Percentiles rank a stretch among this genome's conserved stretches.
phyloP scores from a whole-genome alignment of 345 rosid genomes.

The Aegle marmelos region DNA sequence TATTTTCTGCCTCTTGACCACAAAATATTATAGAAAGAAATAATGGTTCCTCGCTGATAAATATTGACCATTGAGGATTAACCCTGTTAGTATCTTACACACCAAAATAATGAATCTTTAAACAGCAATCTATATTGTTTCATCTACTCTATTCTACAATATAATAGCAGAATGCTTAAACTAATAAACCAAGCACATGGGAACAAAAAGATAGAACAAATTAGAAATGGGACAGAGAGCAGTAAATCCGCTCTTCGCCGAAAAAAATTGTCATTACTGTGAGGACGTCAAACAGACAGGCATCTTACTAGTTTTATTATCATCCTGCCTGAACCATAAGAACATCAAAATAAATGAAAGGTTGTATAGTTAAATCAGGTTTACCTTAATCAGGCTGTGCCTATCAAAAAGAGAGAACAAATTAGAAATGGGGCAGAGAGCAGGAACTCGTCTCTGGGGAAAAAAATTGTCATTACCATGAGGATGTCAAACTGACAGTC shows the following conservation, averaged over 20 bases:
- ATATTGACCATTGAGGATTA: not conserved
- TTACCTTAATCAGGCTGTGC: not conserved
- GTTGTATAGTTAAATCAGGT: not conserved
- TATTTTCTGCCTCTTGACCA: constrained; percentile 7
- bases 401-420: not conserved
- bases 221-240: not conserved
- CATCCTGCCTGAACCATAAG: not conserved
- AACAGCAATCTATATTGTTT: not conserved
- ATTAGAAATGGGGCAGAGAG: not conserved
- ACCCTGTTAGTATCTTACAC: not conserved
- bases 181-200: not conserved
- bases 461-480: too few relatives aligned
- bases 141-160: not conserved
- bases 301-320: not conserved
- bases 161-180: not conserved
- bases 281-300: not conserved
- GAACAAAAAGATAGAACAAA: not conserved
- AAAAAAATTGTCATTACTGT: not conserved
- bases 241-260: not conserved
- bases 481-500: not conserved
- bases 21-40: not conserved
- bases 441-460: not conserved
- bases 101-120: not conserved
- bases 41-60: not conserved
- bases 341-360: constrained; percentile 2